Percentiles rank a stretch among this genome's conserved stretches.
Evolutionary conservation across 2,329 filamentous ascomycete species (phyloP).

Genomic region (Pseudogymnoascus sp.): DNA sequence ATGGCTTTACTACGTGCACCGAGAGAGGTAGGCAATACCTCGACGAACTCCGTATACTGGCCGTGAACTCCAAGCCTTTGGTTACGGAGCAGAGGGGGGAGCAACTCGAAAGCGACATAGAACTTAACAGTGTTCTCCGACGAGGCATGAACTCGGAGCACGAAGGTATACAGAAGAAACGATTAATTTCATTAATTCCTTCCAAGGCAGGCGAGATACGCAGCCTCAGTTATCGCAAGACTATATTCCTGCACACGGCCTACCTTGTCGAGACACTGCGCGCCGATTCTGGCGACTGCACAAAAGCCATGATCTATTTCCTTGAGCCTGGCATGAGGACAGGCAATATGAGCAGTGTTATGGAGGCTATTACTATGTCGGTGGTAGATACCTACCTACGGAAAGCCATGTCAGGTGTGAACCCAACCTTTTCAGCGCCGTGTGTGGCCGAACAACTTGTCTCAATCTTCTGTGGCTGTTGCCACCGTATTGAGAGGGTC

Average conservation of each 20-base stretch:
- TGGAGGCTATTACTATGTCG: conserved; percentile 56
- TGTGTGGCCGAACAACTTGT: conserved; percentile 86
- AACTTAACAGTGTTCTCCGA: conserved; percentile 86
- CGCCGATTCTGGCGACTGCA: conserved; percentile 81
- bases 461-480: conserved; percentile 77
- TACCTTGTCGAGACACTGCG: conserved; percentile 84
- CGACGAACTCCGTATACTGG: conserved; percentile 73
- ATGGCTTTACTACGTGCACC: conserved; percentile 75
- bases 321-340: conserved; percentile 77
- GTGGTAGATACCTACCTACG: conserved; percentile 73
- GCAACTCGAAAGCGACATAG: conserved; percentile 89
- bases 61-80: conserved; percentile 77
- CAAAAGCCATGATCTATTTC: conserved; percentile 84
- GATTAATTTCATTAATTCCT: conserved; percentile 66
- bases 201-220: conserved; percentile 71
- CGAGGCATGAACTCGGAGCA: conserved; percentile 76
- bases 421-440: conserved; percentile 78
- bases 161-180: conserved; percentile 71
- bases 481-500: conserved; percentile 85
- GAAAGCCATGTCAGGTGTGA: conserved; percentile 62
- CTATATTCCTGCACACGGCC: conserved; percentile 85
- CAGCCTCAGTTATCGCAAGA: conserved; percentile 77
- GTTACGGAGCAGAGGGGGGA: conserved; percentile 84
- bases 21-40: conserved; percentile 64
- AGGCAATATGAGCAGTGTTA: conserved; percentile 53